A percentile compares a stretch with the other conserved stretches of the same genome.
Evolutionary conservation across 2,329 filamentous ascomycete genomes (phyloP).

Genomic region (Neofusicoccum parvum): DNA sequence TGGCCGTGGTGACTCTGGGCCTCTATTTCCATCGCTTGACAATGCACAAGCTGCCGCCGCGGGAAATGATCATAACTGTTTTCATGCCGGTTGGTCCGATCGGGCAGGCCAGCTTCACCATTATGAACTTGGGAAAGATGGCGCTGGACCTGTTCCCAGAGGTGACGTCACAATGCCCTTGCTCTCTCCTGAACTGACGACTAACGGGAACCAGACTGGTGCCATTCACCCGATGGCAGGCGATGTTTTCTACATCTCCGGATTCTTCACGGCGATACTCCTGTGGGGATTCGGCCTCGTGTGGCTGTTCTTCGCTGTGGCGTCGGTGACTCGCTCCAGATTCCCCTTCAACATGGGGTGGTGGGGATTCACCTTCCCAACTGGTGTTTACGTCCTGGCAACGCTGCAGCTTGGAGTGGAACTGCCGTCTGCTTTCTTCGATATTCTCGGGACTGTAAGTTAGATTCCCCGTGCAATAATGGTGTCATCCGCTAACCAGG

Average conservation of each 20-base stretch:
- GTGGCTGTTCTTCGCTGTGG: slow-evolving; percentile 58
- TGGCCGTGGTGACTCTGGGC: slow-evolving; percentile 64
- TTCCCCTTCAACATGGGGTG: slow-evolving; percentile 66
- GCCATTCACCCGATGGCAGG: slow-evolving; percentile 48
- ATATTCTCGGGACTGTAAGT: slow-evolving; percentile 53
- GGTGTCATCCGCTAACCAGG: background rate
- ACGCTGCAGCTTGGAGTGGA: slow-evolving; percentile 54
- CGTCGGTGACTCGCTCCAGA: slow-evolving; percentile 47
- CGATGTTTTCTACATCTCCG: slow-evolving; percentile 60
- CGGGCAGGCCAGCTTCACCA: slow-evolving; percentile 66
- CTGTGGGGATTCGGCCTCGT: slow-evolving; percentile 61
- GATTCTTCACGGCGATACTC: slow-evolving; percentile 55
- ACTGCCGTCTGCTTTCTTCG: slow-evolving; percentile 59
- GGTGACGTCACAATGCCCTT: slow-evolving; percentile 13
- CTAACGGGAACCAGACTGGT: slow-evolving; percentile 23
- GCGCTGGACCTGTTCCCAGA: slow-evolving; percentile 45
- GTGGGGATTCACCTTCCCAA: slow-evolving; percentile 64
- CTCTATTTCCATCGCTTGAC: slow-evolving; percentile 72
- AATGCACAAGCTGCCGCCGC: slow-evolving; percentile 65
- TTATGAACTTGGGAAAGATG: slow-evolving; percentile 54
- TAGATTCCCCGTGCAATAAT: slow-evolving; percentile 25
- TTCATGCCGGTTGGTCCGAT: slow-evolving; percentile 69
- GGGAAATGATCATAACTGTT: slow-evolving; percentile 68
- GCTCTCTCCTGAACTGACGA: background rate
- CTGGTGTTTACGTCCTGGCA: slow-evolving; percentile 58